Evolutionary conservation across 164 flowering plant genomes (phyloP).

Genomic region (Cinnamomum chago): DNA sequence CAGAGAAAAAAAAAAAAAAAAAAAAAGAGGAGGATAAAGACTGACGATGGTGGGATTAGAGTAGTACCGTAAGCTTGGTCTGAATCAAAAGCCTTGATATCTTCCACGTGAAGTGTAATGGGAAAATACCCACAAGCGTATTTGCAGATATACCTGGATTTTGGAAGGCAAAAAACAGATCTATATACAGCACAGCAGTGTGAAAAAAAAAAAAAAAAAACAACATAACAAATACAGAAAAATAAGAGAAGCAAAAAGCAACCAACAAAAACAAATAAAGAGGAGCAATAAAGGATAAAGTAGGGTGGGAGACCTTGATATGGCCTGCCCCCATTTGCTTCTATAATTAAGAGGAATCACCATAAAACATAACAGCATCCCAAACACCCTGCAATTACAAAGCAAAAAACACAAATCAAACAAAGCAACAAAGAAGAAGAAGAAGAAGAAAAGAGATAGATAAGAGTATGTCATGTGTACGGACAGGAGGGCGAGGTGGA

Average conservation of each 20-base stretch:
- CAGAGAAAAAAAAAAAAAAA: too few species aligned
- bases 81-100: slow-evolving; percentile 62
- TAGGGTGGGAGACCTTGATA: slow-evolving; percentile 42
- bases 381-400: slow-evolving; percentile 45
- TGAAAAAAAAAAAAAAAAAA: too few species aligned
- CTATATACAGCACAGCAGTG: too few species aligned
- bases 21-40: too few species aligned
- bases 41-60: too few species aligned
- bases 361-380: slow-evolving; percentile 47
- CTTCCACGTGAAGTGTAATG: slow-evolving; percentile 63
- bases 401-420: background rate
- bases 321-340: slow-evolving; percentile 43
- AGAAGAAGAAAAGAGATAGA: background rate
- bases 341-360: slow-evolving; percentile 56
- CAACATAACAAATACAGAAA: background rate
- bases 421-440: background rate
- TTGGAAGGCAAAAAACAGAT: too few species aligned
- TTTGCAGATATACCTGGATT: slow-evolving; percentile 70
- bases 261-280: background rate
- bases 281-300: background rate
- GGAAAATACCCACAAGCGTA: slow-evolving; percentile 79
- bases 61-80: slow-evolving; percentile 62
- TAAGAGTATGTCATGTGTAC: slow-evolving; percentile 6
- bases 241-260: background rate
- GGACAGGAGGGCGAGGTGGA: slow-evolving; percentile 40